Base-by-base conservation (phyloP, 1,139 yeast genomes). In the Candida sanyaensis region DNA sequence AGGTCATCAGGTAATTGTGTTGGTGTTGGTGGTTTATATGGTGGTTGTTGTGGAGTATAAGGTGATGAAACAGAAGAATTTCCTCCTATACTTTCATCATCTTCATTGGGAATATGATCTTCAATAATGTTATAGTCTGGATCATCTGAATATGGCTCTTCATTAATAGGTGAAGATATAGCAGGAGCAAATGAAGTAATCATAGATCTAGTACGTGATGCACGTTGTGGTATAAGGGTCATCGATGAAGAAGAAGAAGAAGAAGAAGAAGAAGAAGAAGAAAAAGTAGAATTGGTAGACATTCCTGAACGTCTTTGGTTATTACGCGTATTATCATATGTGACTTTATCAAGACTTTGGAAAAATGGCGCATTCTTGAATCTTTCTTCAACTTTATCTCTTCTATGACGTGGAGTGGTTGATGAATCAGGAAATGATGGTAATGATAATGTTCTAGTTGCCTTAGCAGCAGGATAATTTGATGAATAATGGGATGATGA, bases 371-470 rank as follows among this genome's bases (percentile, higher is more conserved):
- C 80, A 76, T 72, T 77, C 53, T 75, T 75, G 58, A 75, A 75
- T 47, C 79, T 56, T 43, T 77, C 77, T 59, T 71, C 77, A 43
- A 75, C 73, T 45, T 72, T 68, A 48, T 73, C 73, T 49, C 69
- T 65, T 51, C 73, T 78, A 55, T 72, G 73, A 44, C 66, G 66
- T 13, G 78, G 67, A 4, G 75, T 64, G 6, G 64, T 62, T 46
- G 66, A 55, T 48, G 69, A 71, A 46, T 70, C 70, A 42, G 68
- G 75, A 68, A 81, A 82, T 2, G 77, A 75, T 4, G 88, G 88
- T 44, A 83, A 65, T 0, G 88, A 83, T 54, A 81, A 83, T 1
- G 88, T 83, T 59, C 88, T 71, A n/a, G 80, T 76, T 7, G 88
- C 88, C 62, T 80, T 82, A 41, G 75, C 64, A 6, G 72, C 69